These are phyloP conservation scores for Quercus aquifolioides DNA, from an alignment of 306 rosid genomes.

Conservation along the genomic window DNA sequence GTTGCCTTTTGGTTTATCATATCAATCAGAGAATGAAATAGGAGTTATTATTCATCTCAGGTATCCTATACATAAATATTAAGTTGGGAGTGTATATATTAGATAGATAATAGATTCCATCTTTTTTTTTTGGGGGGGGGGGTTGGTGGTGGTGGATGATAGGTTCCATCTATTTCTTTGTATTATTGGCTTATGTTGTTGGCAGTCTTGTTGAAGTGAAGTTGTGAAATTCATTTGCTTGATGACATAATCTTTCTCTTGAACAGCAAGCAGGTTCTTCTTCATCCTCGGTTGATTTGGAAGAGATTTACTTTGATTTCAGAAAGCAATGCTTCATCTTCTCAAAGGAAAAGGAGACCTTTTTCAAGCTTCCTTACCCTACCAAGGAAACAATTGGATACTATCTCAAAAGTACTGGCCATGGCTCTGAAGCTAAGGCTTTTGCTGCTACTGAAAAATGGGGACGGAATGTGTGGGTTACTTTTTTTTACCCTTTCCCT, in stretches of 20 bases:
- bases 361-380: slow-evolving; percentile 88
- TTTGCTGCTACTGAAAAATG: slow-evolving; percentile 80
- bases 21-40: neutral
- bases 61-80: neutral
- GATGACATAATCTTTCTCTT: slow-evolving; percentile 23
- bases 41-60: neutral
- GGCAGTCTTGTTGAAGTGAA: neutral
- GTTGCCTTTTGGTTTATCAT: neutral
- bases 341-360: slow-evolving; percentile 69
- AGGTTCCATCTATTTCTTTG: neutral
- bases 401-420: slow-evolving; percentile 81
- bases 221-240: neutral
- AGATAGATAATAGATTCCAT: neutral
- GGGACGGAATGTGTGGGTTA: slow-evolving; percentile 92
- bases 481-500: slow-evolving; percentile 14
- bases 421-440: slow-evolving; percentile 88
- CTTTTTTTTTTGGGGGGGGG: neutral
- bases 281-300: slow-evolving; percentile 44
- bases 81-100: neutral
- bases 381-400: slow-evolving; percentile 79
- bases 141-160: too few species aligned
- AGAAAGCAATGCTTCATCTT: slow-evolving; percentile 83
- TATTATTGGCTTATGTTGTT: neutral
- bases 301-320: slow-evolving; percentile 93
- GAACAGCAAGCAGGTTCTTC: slow-evolving; percentile 71